A percentile compares a stretch with the other conserved stretches of the same genome.
Evolutionary conservation across 192 early-diverging fungal species (phyloP).

Genomic region (Mortierella antarctica): DNA sequence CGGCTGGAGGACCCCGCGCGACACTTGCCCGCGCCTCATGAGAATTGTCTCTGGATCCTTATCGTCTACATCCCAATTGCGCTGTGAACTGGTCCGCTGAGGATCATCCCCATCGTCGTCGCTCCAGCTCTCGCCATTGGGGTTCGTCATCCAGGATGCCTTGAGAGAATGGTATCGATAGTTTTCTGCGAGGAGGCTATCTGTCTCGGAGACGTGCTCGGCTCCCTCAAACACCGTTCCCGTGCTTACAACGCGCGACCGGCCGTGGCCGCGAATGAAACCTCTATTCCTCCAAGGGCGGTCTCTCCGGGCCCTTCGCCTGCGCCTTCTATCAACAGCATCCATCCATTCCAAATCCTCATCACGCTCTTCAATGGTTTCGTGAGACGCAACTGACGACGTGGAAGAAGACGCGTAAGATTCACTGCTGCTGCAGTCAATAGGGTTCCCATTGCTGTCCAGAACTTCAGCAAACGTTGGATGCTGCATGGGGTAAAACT

Average conservation of each 20-base stretch:
- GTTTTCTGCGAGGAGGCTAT: conserved; percentile 12
- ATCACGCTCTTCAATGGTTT: conserved; percentile 15
- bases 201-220: conserved; percentile 38
- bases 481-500: not conserved
- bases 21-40: conserved; percentile 1
- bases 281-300: conserved; percentile 2
- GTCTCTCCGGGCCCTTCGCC: conserved; percentile 3
- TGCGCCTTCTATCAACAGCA: conserved; percentile 7
- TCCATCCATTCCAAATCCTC: conserved; percentile 17
- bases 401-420: conserved; percentile 30
- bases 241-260: conserved; percentile 34
- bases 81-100: not conserved
- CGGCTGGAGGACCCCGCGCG: conserved; percentile 16
- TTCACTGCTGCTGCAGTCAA: conserved; percentile 21
- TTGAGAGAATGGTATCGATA: conserved; percentile 33
- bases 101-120: conserved; percentile 29
- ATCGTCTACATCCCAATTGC: conserved; percentile 20
- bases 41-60: conserved; percentile 24
- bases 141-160: conserved; percentile 36
- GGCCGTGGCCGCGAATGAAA: conserved; percentile 8
- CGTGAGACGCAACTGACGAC: conserved; percentile 16
- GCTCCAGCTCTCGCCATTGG: conserved; percentile 50
- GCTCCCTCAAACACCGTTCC: conserved; percentile 44
- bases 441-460: conserved; percentile 42
- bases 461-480: conserved; percentile 31